phyloP scores from a whole-genome alignment of 768 basidiomycete species.

The Pholiota molesta region DNA sequence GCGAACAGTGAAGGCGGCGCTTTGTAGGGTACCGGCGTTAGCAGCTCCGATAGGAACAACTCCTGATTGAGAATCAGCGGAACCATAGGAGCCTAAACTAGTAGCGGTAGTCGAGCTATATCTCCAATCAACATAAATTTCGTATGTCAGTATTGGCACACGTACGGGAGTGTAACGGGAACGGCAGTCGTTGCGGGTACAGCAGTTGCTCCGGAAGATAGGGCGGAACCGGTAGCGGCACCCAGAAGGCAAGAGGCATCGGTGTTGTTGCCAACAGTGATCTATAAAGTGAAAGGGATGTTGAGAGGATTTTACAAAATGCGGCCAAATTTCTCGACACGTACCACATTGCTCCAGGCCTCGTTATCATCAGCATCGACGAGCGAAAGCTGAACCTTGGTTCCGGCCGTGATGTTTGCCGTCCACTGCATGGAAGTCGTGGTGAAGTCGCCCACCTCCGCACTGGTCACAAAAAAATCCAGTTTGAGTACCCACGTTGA shows the following conservation, averaged over 20 bases:
- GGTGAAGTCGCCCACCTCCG: constrained; percentile 61
- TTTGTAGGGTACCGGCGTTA: constrained; percentile 43
- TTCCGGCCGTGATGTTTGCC: constrained; percentile 48
- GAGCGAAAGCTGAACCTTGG: constrained; percentile 52
- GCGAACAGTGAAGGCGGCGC: constrained; percentile 35
- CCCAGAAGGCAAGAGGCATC: constrained; percentile 41
- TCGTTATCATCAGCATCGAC: constrained; percentile 57
- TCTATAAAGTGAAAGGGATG: constrained; percentile 28
- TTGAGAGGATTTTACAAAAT: constrained; percentile 5
- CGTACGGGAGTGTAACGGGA: constrained; percentile 20
- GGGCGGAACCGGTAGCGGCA: constrained; percentile 19
- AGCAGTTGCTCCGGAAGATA: constrained; percentile 18
- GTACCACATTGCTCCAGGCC: constrained; percentile 66
- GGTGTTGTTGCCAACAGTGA: constrained; percentile 39
- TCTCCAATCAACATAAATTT: neutral
- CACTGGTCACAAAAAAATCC: constrained; percentile 37
- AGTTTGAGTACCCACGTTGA: neutral
- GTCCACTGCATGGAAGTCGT: constrained; percentile 47
- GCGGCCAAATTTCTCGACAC: constrained; percentile 27
- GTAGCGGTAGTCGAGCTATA: constrained; percentile 2
- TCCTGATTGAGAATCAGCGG: constrained; percentile 12
- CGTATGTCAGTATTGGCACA: neutral
- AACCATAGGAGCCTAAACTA: neutral
- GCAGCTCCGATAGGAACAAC: constrained; percentile 45
- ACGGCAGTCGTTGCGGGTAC: neutral